phyloP scores from a whole-genome alignment of 805 yeast species.

The Spathaspora girioi region DNA sequence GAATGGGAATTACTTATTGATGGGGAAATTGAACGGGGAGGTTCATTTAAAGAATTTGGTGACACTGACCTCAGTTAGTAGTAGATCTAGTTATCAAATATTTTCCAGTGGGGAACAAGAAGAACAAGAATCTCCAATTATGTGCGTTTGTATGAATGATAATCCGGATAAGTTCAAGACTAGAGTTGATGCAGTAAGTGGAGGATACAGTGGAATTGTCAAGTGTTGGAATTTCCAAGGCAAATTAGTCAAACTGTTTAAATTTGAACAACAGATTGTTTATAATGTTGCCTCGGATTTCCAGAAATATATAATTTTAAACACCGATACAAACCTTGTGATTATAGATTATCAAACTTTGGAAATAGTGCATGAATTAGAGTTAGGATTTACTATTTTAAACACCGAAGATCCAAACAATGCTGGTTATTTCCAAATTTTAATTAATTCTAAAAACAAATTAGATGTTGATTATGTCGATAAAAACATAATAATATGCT shows the following conservation, averaged over 20 bases:
- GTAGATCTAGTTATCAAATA: slow-evolving; percentile 17
- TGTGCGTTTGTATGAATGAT: slow-evolving; percentile 16
- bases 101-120: slow-evolving; percentile 1
- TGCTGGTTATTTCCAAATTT: slow-evolving; percentile 3
- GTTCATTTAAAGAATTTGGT: slow-evolving; percentile 29
- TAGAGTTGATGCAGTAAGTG: slow-evolving; percentile 23
- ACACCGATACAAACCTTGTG: slow-evolving; percentile 13
- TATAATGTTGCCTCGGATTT: slow-evolving; percentile 25
- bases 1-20: slow-evolving; percentile 31
- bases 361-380: slow-evolving; percentile 7
- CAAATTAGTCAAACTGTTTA: slow-evolving; percentile 6
- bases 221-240: slow-evolving; percentile 25
- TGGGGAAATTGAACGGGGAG: slow-evolving; percentile 26
- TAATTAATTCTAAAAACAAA: slow-evolving; percentile 4
- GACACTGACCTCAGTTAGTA: slow-evolving; percentile 26
- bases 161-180: slow-evolving; percentile 17
- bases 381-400: slow-evolving; percentile 13
- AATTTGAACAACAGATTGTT: slow-evolving; percentile 11
- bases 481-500: slow-evolving; percentile 22
- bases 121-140: slow-evolving; percentile 9
- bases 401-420: slow-evolving; percentile 6
- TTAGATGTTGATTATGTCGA: slow-evolving; percentile 34
- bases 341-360: slow-evolving; percentile 16
- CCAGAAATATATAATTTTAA: slow-evolving; percentile 16
- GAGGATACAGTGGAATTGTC: slow-evolving; percentile 20